phyloP scores from a whole-genome alignment of 2,329 filamentous ascomycete genomes.

The Elsinoe arachidis region DNA sequence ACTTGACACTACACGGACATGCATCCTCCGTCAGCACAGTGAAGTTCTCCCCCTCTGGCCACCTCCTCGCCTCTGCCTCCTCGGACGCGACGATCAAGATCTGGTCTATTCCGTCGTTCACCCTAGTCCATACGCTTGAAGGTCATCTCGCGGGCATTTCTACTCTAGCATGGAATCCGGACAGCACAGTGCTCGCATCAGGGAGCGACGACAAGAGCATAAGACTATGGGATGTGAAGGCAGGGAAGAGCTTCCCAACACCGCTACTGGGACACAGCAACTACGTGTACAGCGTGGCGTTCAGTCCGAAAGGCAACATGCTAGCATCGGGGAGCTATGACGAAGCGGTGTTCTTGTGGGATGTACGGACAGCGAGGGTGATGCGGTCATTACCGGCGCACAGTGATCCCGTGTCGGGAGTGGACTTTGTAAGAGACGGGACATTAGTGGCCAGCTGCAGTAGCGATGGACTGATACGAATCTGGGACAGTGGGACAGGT shows the following conservation, averaged over 20 bases:
- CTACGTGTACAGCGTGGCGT: conserved; percentile 88
- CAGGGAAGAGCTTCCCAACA: conserved; percentile 50
- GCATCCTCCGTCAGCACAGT: conserved; percentile 71
- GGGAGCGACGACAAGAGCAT: conserved; percentile 96
- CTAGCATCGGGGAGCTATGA: conserved; percentile 93
- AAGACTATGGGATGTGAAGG: conserved; percentile 70
- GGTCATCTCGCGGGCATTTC: conserved; percentile 90
- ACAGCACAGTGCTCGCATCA: conserved; percentile 77
- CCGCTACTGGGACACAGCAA: conserved; percentile 82
- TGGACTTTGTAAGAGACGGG: conserved; percentile 87
- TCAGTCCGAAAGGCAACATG: conserved; percentile 97
- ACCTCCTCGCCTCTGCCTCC: conserved; percentile 77
- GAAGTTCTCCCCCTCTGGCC: conserved; percentile 82
- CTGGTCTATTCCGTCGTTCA: conserved; percentile 73
- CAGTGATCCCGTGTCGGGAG: conserved; percentile 85
- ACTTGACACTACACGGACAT: conserved; percentile 68
- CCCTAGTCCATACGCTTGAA: conserved; percentile 77
- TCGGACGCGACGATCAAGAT: conserved; percentile 87
- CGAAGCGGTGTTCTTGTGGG: conserved; percentile 95
- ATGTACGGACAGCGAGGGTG: conserved; percentile 74
- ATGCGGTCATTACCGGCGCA: conserved; percentile 92
- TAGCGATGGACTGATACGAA: conserved; percentile 80
- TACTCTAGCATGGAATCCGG: conserved; percentile 87
- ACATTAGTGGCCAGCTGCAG: conserved; percentile 88
- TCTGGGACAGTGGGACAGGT: conserved; percentile 93